A percentile compares a stretch with the other conserved stretches of the same genome.
Evolutionary conservation across 148 eudicot species (phyloP).

Genomic region (Heliamphora exappendiculata): DNA sequence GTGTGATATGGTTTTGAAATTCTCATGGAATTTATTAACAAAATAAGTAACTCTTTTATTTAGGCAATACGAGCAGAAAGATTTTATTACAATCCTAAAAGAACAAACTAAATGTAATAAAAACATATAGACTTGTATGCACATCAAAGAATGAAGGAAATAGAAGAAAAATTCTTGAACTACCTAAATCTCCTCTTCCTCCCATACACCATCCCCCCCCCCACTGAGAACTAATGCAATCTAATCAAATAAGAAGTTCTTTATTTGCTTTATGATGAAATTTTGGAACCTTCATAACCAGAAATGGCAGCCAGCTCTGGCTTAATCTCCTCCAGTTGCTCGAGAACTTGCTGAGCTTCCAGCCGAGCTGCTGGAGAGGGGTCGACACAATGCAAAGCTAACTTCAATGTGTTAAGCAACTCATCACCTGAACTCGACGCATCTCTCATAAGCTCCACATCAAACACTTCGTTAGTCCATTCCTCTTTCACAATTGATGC

Average conservation of each 20-base stretch:
- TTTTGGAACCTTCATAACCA: slow-evolving; percentile 25
- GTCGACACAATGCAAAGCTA: slow-evolving; percentile 50
- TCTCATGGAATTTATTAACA: no score
- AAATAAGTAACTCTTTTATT: slow-evolving; percentile 5
- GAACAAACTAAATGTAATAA: neutral
- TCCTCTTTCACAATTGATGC: slow-evolving; percentile 45
- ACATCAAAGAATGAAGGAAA: slow-evolving; percentile 1
- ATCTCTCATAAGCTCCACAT: slow-evolving; percentile 40
- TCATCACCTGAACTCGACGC: slow-evolving; percentile 31
- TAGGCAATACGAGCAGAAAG: neutral
- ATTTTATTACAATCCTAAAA: neutral
- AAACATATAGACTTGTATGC: neutral
- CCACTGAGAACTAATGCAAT: neutral
- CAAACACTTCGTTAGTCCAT: slow-evolving; percentile 52
- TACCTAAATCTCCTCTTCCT: neutral
- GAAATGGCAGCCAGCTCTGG: slow-evolving; percentile 20
- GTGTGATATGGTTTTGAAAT: no score
- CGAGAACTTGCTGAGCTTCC: slow-evolving; percentile 31
- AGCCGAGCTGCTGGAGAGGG: slow-evolving; percentile 40
- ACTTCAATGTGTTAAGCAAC: slow-evolving; percentile 31
- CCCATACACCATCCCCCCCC: no score
- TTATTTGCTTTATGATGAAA: slow-evolving; percentile 9
- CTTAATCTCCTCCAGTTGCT: slow-evolving; percentile 38
- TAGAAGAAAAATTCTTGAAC: neutral
- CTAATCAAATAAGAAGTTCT: neutral